Evolutionary conservation across 1,139 yeast genomes (phyloP).

Genomic region (Geotrichum carabidarum): DNA sequence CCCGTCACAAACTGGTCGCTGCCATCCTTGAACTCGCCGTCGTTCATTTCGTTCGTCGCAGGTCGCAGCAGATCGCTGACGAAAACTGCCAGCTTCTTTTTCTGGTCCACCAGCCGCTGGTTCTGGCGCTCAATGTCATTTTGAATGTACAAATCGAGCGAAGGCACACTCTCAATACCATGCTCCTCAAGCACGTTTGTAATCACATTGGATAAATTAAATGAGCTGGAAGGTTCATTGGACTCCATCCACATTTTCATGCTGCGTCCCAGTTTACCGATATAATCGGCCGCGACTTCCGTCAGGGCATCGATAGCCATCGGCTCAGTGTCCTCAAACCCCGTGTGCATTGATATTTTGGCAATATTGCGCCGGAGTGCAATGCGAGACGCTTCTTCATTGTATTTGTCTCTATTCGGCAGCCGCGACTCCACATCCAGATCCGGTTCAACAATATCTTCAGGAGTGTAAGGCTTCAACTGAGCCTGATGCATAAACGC

Average conservation of each 20-base stretch:
- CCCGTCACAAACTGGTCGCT: conserved; percentile 94
- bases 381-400: conserved; percentile 55
- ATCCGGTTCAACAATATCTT: conserved; percentile 59
- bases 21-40: conserved; percentile 76
- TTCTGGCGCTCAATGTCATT: conserved; percentile 71
- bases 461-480: conserved; percentile 64
- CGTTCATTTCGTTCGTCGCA: conserved; percentile 62
- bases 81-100: conserved; percentile 62
- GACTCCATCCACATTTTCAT: conserved; percentile 51
- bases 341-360: conserved; percentile 85
- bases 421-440: conserved; percentile 74
- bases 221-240: conserved; percentile 36
- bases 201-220: conserved; percentile 48
- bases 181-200: conserved; percentile 68
- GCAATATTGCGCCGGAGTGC: conserved; percentile 67
- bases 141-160: conserved; percentile 65
- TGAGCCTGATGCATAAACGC: conserved; percentile 71
- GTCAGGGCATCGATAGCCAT: conserved; percentile 75
- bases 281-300: conserved; percentile 75
- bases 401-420: conserved; percentile 57
- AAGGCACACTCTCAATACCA: conserved; percentile 79
- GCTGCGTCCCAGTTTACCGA: conserved; percentile 68
- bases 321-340: conserved; percentile 80
- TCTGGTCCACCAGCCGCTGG: conserved; percentile 62
- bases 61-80: conserved; percentile 81